phyloP scores from a whole-genome alignment of 768 basidiomycete genomes.

The Termitomyces sp. region DNA sequence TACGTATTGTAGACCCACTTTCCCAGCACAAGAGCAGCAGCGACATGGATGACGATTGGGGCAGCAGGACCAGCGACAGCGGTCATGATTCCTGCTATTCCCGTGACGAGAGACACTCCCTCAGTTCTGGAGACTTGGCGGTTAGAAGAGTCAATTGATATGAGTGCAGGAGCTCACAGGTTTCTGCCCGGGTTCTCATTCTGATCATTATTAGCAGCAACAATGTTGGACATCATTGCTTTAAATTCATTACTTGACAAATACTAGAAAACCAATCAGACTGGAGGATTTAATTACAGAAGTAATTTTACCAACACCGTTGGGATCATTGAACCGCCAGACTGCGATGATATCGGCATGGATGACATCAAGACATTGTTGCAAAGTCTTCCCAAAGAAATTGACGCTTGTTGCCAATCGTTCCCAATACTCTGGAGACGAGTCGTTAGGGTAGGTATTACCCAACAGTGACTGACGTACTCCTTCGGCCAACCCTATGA shows the following conservation, averaged over 20 bases:
- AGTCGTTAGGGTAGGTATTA: background rate
- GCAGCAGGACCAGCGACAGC: constrained; percentile 12
- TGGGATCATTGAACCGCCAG: constrained; percentile 23
- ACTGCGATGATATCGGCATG: constrained; percentile 21
- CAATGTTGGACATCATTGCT: constrained; percentile 16
- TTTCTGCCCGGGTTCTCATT: background rate
- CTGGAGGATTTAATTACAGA: background rate
- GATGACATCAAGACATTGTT: constrained; percentile 18
- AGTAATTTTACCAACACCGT: constrained; percentile 8
- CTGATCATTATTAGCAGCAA: background rate
- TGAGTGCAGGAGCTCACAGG: background rate
- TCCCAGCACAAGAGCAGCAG: constrained; percentile 13
- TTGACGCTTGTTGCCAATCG: constrained; percentile 20
- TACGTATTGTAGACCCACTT: constrained; percentile 19
- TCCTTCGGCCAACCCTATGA: constrained; percentile 14
- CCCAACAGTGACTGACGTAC: constrained; percentile 1
- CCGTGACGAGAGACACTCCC: constrained; percentile 9
- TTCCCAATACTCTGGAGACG: constrained; percentile 21
- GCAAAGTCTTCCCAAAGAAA: constrained; percentile 14
- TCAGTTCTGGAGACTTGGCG: background rate
- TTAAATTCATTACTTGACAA: constrained; percentile 14
- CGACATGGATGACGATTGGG: constrained; percentile 19
- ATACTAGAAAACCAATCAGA: constrained; percentile 2
- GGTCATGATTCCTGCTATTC: constrained; percentile 13
- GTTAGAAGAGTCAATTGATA: background rate